These are phyloP conservation scores for Cladosporium colombiae DNA, from an alignment of 2,329 filamentous ascomycete genomes.

Conservation along the genomic window DNA sequence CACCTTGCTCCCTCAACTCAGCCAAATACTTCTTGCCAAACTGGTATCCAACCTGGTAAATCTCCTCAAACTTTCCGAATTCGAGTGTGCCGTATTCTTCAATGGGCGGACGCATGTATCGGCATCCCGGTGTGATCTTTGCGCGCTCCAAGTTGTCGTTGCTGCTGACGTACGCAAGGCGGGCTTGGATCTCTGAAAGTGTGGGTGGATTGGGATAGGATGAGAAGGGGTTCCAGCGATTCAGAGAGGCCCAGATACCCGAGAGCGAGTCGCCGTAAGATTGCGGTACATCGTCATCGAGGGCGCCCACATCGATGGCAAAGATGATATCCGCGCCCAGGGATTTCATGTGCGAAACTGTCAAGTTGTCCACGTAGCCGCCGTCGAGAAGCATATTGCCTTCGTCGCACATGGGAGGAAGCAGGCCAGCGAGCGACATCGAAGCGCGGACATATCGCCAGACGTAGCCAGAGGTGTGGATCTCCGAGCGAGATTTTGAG, in stretches of 20 bases:
- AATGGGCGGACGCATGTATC: constrained; percentile 95
- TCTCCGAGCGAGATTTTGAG: constrained; percentile 86
- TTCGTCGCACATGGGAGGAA: constrained; percentile 94
- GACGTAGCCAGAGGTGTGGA: constrained; percentile 93
- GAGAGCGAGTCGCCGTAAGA: constrained; percentile 91
- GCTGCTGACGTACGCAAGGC: constrained; percentile 90
- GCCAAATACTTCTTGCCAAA: constrained; percentile 81
- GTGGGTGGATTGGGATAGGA: constrained; percentile 88
- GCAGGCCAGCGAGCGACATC: constrained; percentile 90
- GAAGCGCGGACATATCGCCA: constrained; percentile 97
- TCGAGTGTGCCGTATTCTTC: constrained; percentile 92
- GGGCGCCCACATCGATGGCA: constrained; percentile 87
- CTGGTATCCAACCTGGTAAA: constrained; percentile 83
- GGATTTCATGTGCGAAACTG: constrained; percentile 94
- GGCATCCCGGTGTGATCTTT: constrained; percentile 84
- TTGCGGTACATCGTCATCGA: constrained; percentile 91
- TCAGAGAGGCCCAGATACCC: constrained; percentile 90
- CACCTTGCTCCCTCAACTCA: constrained; percentile 74
- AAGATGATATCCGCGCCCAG: constrained; percentile 93
- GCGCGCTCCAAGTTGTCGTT: constrained; percentile 93
- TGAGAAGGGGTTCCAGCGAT: constrained; percentile 96
- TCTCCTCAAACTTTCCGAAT: constrained; percentile 97
- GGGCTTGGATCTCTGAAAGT: constrained; percentile 90
- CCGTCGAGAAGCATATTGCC: constrained; percentile 96
- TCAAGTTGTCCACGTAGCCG: constrained; percentile 95